Base-by-base conservation (phyloP, 805 yeast species). In the Metschnikowia kofuensis region DNA sequence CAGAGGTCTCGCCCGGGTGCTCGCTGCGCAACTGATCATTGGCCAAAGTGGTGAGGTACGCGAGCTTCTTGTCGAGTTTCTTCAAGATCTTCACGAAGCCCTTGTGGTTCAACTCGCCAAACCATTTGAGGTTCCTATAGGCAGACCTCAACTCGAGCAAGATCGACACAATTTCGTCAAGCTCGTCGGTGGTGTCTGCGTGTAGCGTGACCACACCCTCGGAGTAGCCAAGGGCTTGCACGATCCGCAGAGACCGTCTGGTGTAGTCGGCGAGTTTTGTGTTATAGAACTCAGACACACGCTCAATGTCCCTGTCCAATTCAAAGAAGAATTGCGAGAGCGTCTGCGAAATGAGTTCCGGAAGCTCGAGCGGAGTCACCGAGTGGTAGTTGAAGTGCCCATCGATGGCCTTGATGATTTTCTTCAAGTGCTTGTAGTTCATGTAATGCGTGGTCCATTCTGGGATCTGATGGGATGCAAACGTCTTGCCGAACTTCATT, bases 81-180 rank as follows among this genome's bases (percentile, higher is more conserved):
- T 91, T 91, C 61, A 92, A 73, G 54, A 92, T 92, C 70, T 91
- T 91, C 46, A 83, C 79, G 58, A 90, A 87, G 0, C 96, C 98
- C 52, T 95, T 82, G 62, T 86, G 88, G 72, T 91, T 91, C 59
- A 91, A 79, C 62, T 92, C 97, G 26, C 95, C 95, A 65, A 80
- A 91, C 96, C 97, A 92, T 65, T 88, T 90, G 62, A 91, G 74
- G 66, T 90, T 90, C 49, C 97, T 76, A 52, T 87, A 80, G 50
- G 82, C 82, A 14, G 85, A 76, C 41, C 96, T 77, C 46, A 89
- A 72, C 64, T 90, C 97, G 21, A 89, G 72, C 35, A 91, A 69
- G 15, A 89, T 84, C 21, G 66, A 57, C 40, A 70, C 63, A 26
- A 72, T 63, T 55, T 73, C 77, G 45, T 73, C 76, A 45, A 69